Percentiles rank a stretch among this genome's conserved stretches.
Conservation (phyloP, 1,284 basidiomycete genomes). For the Irpex lacteus region DNA sequence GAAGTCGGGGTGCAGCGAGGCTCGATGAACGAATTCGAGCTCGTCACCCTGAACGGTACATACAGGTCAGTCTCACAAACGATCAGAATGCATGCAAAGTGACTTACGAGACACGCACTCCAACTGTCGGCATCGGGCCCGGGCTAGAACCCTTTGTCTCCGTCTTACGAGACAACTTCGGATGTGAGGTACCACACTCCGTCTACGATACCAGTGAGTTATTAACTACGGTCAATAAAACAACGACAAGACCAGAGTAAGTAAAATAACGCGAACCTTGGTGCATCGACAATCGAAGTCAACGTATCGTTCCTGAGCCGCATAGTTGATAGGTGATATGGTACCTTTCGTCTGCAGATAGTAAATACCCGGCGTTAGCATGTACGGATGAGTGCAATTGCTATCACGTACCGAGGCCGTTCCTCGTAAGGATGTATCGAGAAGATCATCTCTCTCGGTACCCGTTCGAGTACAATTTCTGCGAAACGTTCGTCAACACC, state of each 20-base stretch:
- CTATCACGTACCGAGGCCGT: slow-evolving; percentile 55
- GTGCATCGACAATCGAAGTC: slow-evolving; percentile 35
- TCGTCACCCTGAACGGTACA: slow-evolving; percentile 55
- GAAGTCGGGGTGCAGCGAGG: slow-evolving; percentile 49
- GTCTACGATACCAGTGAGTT: slow-evolving; percentile 44
- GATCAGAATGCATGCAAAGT: slow-evolving; percentile 4
- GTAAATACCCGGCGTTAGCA: slow-evolving; percentile 1
- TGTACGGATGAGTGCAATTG: slow-evolving; percentile 1
- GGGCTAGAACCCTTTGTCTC: slow-evolving; percentile 78
- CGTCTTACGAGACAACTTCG: slow-evolving; percentile 78
- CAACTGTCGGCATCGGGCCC: slow-evolving; percentile 94
- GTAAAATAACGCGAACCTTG: slow-evolving; percentile 52
- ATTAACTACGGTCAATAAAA: not conserved
- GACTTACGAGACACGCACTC: slow-evolving; percentile 85
- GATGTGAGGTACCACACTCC: slow-evolving; percentile 89
- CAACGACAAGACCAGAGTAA: slow-evolving; percentile 19
- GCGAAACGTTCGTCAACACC: not conserved
- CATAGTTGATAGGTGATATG: slow-evolving; percentile 76
- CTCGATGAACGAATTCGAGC: slow-evolving; percentile 55
- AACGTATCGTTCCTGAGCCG: slow-evolving; percentile 62
- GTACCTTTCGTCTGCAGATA: slow-evolving; percentile 56
- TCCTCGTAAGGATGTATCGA: slow-evolving; percentile 70
- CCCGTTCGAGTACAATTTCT: slow-evolving; percentile 79
- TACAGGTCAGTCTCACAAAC: not conserved
- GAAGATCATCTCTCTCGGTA: slow-evolving; percentile 77